Percentiles rank a stretch among this genome's conserved stretches.
These are phyloP conservation scores for Sporothrix euskadiensis DNA, from an alignment of 2,329 filamentous ascomycete species.

Conservation along the genomic window DNA sequence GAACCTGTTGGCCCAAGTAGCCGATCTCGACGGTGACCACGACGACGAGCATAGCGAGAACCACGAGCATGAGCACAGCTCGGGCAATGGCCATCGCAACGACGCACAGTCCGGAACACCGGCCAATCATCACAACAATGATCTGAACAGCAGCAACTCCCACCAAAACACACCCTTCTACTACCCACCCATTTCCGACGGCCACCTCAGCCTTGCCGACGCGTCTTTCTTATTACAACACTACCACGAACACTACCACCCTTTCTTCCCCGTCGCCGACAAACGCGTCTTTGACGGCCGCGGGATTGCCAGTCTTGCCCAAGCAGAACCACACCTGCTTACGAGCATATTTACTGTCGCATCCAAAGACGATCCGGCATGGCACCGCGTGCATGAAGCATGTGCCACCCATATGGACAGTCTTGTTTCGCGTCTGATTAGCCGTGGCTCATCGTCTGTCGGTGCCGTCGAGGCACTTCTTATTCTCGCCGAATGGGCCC, in stretches of 20 bases:
- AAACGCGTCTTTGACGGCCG: slow-evolving; percentile 57
- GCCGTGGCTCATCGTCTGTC: slow-evolving; percentile 65
- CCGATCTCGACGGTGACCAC: slow-evolving; percentile 40
- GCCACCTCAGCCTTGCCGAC: slow-evolving; percentile 37
- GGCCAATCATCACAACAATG: not conserved
- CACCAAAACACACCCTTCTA: not conserved
- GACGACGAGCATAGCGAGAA: not conserved
- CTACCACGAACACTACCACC: slow-evolving; percentile 66
- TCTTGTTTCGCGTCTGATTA: slow-evolving; percentile 65
- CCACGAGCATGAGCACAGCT: not conserved
- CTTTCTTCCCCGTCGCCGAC: slow-evolving; percentile 69
- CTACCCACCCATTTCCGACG: slow-evolving; percentile 42
- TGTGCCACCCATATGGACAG: slow-evolving; percentile 71
- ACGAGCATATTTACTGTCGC: slow-evolving; percentile 71
- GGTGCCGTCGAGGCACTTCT: slow-evolving; percentile 71
- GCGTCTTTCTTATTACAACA: slow-evolving; percentile 36
- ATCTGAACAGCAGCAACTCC: not conserved
- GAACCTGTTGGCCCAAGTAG: slow-evolving; percentile 45
- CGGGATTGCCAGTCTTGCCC: slow-evolving; percentile 54
- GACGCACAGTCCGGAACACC: not conserved
- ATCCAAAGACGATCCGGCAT: slow-evolving; percentile 67
- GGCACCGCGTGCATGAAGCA: slow-evolving; percentile 62
- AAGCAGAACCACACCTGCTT: slow-evolving; percentile 65
- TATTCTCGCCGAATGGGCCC: slow-evolving; percentile 71
- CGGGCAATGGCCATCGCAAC: not conserved